Base-by-base conservation (phyloP, 2,329 filamentous ascomycete species). In the Mycosphaerella sp. region DNA sequence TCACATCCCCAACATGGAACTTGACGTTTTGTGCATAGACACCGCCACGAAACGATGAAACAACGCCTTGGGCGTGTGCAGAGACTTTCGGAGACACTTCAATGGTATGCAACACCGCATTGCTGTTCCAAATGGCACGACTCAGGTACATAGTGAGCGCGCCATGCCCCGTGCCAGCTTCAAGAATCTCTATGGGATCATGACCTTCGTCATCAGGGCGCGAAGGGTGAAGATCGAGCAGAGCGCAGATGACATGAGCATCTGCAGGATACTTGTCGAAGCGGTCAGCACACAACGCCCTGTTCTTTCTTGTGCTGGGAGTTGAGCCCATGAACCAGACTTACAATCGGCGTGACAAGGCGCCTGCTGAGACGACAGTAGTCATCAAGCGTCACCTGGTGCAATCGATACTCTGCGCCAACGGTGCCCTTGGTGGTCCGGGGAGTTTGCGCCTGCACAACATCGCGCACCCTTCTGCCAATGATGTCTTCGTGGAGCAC, bases 101-200 rank as follows among this genome's bases (percentile, higher is more conserved):
- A 39, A 90, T 74, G 2, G 84, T 87, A 65, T 91, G 86, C 2
- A 93, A 70, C 14, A 81, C 85, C 40, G 80, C 86, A 64, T 90
- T 85, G 18, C 17, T 35, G 18, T 37, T 41, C 8, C 45, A 27
- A 41, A 93, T 80, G 2, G 86, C 86, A 46, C 86, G 79, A 27
- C 86, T 82, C 17, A 93, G 75, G 63, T 90, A 80, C 4, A 93
- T 69, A 0, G 87, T 91, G 52, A 93, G 70, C 30, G 84, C 83
- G 52, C 87, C 88, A 74, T 90, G 86, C n/a, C 87, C 88, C 3
- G 87, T 93, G 13, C 88, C 87, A 41, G 87, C 87, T 69, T 93
- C 88, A 46, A 93, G 82, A 40, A 93, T 86, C 64, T 91, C 85
- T 10, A 90, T 67, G 0, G 76, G 79, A 7, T 73, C 68, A 16